Conservation (phyloP, 2,329 filamentous ascomycete species). For the Epichloe coenophiala region DNA sequence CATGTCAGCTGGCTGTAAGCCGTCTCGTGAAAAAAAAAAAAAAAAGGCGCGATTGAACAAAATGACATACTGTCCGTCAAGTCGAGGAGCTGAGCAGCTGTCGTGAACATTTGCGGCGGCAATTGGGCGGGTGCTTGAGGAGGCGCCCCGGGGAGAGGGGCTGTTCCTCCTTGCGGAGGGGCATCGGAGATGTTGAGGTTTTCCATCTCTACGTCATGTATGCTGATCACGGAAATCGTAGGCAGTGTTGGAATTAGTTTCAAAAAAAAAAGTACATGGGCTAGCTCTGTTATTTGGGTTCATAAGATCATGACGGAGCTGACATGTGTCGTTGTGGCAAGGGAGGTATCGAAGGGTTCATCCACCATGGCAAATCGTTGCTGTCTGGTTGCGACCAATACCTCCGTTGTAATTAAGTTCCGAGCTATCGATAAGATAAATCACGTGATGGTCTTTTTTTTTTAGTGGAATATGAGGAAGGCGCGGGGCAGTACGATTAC, state of each 20-base stretch:
- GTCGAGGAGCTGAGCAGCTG: slow-evolving; percentile 86
- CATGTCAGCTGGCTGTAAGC: slow-evolving; percentile 13
- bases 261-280: not conserved
- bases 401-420: not conserved
- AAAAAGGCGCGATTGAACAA: not conserved
- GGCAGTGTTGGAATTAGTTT: slow-evolving; percentile 1
- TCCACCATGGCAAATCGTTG: not conserved
- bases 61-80: slow-evolving; percentile 78
- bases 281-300: not conserved
- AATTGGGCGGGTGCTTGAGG: slow-evolving; percentile 46
- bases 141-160: slow-evolving; percentile 15
- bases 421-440: not conserved
- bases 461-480: slow-evolving; percentile 4
- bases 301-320: not conserved
- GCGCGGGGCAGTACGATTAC: not conserved
- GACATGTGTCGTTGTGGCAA: not conserved
- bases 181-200: slow-evolving; percentile 37
- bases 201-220: slow-evolving; percentile 32
- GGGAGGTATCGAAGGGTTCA: not conserved
- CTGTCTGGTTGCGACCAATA: not conserved
- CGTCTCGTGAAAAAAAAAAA: not conserved
- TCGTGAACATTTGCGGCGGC: slow-evolving; percentile 96
- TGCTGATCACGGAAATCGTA: slow-evolving; percentile 1
- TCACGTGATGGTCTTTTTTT: not conserved
- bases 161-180: slow-evolving; percentile 25